Percentiles rank a stretch among this genome's conserved stretches.
phyloP scores from a whole-genome alignment of 2,329 filamentous ascomycete genomes.

The Fusarium papillatum region DNA sequence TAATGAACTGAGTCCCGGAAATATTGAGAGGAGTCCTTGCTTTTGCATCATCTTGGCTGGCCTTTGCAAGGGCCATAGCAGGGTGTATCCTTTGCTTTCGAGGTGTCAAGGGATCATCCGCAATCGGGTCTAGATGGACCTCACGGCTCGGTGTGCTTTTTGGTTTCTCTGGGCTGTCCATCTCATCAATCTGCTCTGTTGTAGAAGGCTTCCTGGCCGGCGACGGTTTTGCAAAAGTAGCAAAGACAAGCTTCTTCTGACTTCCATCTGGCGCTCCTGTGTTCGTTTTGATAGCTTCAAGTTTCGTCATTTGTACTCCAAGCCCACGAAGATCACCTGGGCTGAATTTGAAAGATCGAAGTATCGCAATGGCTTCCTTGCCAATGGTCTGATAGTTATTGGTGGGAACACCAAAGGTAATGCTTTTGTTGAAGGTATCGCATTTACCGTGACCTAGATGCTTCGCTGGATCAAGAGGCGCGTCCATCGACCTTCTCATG shows the following conservation, averaged over 20 bases:
- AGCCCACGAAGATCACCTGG: slow-evolving; percentile 94
- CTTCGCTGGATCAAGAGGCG: slow-evolving; percentile 91
- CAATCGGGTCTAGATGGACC: slow-evolving; percentile 63
- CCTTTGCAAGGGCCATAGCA: slow-evolving; percentile 64
- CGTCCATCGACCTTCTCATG: slow-evolving; percentile 88
- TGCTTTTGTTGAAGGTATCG: slow-evolving; percentile 92
- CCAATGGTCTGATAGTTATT: slow-evolving; percentile 79
- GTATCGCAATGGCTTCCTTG: slow-evolving; percentile 87
- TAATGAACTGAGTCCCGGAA: slow-evolving; percentile 90
- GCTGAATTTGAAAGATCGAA: slow-evolving; percentile 86
- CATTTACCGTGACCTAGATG: slow-evolving; percentile 96
- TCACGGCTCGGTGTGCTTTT: slow-evolving; percentile 46
- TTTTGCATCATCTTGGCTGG: slow-evolving; percentile 63
- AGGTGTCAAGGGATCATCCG: slow-evolving; percentile 67
- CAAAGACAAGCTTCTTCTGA: slow-evolving; percentile 84
- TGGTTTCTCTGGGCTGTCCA: slow-evolving; percentile 51
- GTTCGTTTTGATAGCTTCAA: slow-evolving; percentile 81
- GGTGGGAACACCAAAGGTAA: slow-evolving; percentile 86
- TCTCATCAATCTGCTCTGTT: slow-evolving; percentile 67
- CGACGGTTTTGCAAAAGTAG: slow-evolving; percentile 58
- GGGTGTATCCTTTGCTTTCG: slow-evolving; percentile 67
- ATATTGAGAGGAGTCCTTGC: slow-evolving; percentile 81
- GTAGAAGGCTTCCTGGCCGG: slow-evolving; percentile 55
- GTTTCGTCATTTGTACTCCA: slow-evolving; percentile 92
- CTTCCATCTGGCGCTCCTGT: slow-evolving; percentile 75